These are phyloP conservation scores for Dictyophora rubrovolvata DNA, from an alignment of 768 basidiomycete genomes.

Conservation along the genomic window DNA sequence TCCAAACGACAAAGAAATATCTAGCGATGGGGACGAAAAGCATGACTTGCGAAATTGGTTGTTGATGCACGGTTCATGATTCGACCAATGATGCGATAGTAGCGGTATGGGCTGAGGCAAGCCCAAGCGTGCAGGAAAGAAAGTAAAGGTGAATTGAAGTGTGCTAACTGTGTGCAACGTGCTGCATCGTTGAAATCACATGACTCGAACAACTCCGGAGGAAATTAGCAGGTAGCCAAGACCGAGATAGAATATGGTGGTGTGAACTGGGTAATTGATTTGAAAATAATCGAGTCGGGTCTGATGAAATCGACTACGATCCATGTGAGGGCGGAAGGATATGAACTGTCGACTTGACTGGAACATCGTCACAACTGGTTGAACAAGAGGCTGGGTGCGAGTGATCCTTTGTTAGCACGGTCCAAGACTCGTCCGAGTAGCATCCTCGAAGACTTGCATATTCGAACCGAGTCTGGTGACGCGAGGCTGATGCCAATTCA, in stretches of 20 bases:
- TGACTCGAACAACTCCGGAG: neutral
- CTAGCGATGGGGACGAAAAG: neutral
- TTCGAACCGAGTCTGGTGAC: too few relatives aligned
- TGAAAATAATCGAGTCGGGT: neutral
- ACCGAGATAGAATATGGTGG: neutral
- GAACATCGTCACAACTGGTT: neutral
- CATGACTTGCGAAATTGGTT: neutral
- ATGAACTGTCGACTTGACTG: neutral
- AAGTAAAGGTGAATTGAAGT: neutral
- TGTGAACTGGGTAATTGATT: conserved; percentile 9
- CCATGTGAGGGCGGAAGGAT: neutral
- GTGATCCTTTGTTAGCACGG: neutral
- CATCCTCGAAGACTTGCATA: neutral
- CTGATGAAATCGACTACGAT: neutral
- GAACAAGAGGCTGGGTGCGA: neutral
- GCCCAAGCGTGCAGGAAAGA: neutral
- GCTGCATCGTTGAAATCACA: neutral
- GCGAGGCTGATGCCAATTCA: too few relatives aligned
- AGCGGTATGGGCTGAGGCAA: neutral
- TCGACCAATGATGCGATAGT: neutral
- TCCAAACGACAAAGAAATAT: neutral
- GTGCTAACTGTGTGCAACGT: neutral
- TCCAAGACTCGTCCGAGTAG: neutral
- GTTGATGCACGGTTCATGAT: neutral
- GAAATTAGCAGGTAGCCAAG: neutral